Percentiles rank a stretch among this genome's conserved stretches.
These are phyloP conservation scores for Diutina siamensis DNA, from an alignment of 1,139 yeast species.

Conservation along the genomic window DNA sequence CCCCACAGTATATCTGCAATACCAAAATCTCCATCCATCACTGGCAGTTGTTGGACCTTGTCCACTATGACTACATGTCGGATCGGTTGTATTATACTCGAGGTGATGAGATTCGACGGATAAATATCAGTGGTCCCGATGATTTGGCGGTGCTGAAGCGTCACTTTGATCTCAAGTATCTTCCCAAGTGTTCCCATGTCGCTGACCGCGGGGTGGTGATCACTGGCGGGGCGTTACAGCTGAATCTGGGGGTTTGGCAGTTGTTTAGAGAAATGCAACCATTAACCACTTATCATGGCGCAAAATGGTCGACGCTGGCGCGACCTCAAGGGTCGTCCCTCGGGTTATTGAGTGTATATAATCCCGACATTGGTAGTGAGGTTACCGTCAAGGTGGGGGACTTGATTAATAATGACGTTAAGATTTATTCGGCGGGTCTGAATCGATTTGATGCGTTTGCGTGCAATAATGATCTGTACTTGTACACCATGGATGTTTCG, in stretches of 20 bases:
- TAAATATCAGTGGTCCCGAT: slow-evolving; percentile 19
- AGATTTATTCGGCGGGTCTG: slow-evolving; percentile 29
- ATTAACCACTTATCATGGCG: slow-evolving; percentile 14
- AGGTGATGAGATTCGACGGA: slow-evolving; percentile 23
- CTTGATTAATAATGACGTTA: slow-evolving; percentile 75
- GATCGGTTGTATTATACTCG: slow-evolving; percentile 25
- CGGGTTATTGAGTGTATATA: slow-evolving; percentile 7
- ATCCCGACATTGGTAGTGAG: slow-evolving; percentile 26
- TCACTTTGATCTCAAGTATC: slow-evolving; percentile 2
- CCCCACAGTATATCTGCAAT: slow-evolving; percentile 1
- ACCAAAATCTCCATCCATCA: slow-evolving; percentile 27
- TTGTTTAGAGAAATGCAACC: slow-evolving; percentile 50
- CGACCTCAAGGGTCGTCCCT: slow-evolving; percentile 12
- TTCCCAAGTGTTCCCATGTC: slow-evolving; percentile 1
- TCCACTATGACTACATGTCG: slow-evolving; percentile 29
- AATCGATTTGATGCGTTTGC: slow-evolving; percentile 44
- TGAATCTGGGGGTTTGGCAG: slow-evolving; percentile 21
- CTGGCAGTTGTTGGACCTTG: slow-evolving; percentile 81
- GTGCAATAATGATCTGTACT: slow-evolving; percentile 70
- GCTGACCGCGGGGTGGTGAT: not conserved
- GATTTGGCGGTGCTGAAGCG: not conserved
- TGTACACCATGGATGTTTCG: slow-evolving; percentile 52
- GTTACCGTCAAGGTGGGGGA: slow-evolving; percentile 55
- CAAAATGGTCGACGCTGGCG: slow-evolving; percentile 12
- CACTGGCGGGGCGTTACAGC: slow-evolving; percentile 1